A percentile compares a stretch with the other conserved stretches of the same genome.
Evolutionary conservation across 305 asterid genomes (phyloP).

Genomic region (Fraxinus platypoda): DNA sequence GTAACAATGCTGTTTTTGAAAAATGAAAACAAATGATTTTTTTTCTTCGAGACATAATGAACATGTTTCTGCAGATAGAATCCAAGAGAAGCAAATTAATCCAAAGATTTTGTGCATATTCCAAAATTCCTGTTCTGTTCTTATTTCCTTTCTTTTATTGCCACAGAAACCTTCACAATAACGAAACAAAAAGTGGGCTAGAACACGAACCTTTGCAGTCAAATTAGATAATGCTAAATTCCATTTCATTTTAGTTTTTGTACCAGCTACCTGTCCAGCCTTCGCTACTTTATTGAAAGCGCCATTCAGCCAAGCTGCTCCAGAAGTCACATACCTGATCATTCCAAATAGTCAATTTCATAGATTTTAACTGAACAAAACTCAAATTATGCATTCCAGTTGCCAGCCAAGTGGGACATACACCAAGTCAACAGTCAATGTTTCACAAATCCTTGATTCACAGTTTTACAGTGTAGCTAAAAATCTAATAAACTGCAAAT

Average conservation of each 20-base stretch:
- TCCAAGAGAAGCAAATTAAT: neutral
- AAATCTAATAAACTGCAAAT: neutral
- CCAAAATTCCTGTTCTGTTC: neutral
- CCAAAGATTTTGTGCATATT: neutral
- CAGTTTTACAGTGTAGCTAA: neutral
- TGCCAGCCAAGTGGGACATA: neutral
- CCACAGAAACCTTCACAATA: conserved; percentile 6
- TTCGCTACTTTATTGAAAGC: conserved; percentile 82
- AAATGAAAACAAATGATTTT: neutral
- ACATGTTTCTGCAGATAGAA: neutral
- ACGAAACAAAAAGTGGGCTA: neutral
- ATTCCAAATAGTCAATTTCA: neutral
- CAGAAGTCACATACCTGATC: conserved; percentile 88
- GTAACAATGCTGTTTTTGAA: neutral
- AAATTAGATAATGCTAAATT: conserved; percentile 73
- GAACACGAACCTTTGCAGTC: conserved; percentile 64
- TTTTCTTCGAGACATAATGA: neutral
- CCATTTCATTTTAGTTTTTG: conserved; percentile 92
- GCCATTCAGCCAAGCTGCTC: conserved; percentile 92
- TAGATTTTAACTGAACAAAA: neutral
- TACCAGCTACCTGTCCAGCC: conserved; percentile 84
- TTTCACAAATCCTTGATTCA: neutral
- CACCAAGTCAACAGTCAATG: neutral
- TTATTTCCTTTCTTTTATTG: neutral
- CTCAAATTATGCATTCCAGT: neutral